Percentiles rank a stretch among this genome's conserved stretches.
phyloP scores from a whole-genome alignment of 2,329 filamentous ascomycete species.

The Talaromyces sp. region DNA sequence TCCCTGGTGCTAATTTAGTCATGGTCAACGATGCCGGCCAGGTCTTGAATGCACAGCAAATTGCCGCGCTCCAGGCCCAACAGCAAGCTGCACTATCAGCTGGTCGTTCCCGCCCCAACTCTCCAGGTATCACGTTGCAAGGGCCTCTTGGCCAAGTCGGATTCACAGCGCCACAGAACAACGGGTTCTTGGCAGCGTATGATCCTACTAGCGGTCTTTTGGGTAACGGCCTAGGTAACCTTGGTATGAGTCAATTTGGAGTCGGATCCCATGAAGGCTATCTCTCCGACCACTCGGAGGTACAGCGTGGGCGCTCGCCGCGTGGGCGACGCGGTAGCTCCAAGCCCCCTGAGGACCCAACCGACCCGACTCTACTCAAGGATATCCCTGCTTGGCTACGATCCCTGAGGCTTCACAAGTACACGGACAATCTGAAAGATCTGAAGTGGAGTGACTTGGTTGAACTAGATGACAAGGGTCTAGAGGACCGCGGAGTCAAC shows the following conservation, averaged over 20 bases:
- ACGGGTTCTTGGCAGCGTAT: slow-evolving; percentile 88
- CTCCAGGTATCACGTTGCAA: slow-evolving; percentile 81
- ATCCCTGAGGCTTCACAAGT: slow-evolving; percentile 93
- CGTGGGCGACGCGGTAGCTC: slow-evolving; percentile 89
- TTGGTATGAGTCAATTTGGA: slow-evolving; percentile 70
- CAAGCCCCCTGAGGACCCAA: slow-evolving; percentile 96
- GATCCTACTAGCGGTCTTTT: slow-evolving; percentile 67
- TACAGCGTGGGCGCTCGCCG: slow-evolving; percentile 84
- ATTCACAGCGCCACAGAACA: slow-evolving; percentile 87
- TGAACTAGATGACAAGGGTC: slow-evolving; percentile 84
- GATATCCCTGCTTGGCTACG: slow-evolving; percentile 96
- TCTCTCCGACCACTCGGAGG: slow-evolving; percentile 88
- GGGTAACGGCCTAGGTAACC: slow-evolving; percentile 64
- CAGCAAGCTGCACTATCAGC: slow-evolving; percentile 54
- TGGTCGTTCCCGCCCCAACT: slow-evolving; percentile 80
- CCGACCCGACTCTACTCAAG: slow-evolving; percentile 81
- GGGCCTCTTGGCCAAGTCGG: slow-evolving; percentile 59
- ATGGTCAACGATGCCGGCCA: slow-evolving; percentile 96
- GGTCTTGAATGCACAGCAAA: slow-evolving; percentile 76
- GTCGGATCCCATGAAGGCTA: slow-evolving; percentile 74
- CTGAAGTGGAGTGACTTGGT: slow-evolving; percentile 93
- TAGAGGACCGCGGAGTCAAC: slow-evolving; percentile 91
- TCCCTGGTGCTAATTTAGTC: slow-evolving; percentile 73
- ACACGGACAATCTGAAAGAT: slow-evolving; percentile 96
- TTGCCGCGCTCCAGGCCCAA: slow-evolving; percentile 74